Conservation (phyloP, 371 early-diverging fungal species). For the Dichotomocladium elegans region DNA sequence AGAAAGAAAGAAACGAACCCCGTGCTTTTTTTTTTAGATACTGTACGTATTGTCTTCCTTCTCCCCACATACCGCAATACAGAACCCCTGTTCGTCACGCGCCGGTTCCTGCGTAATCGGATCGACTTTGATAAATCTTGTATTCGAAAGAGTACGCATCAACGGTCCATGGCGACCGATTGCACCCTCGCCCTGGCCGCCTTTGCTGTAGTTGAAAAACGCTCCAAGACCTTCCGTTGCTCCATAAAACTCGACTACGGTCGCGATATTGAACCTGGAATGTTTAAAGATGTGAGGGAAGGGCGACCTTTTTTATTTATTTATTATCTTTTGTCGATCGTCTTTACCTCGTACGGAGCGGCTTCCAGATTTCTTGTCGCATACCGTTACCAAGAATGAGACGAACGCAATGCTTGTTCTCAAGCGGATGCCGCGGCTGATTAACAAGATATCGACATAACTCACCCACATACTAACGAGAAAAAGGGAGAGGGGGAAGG, state of each 20-base stretch:
- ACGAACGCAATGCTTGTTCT: constrained; percentile 44
- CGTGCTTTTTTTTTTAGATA: not conserved
- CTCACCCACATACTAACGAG: constrained; percentile 60
- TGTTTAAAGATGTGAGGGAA: too few relatives aligned
- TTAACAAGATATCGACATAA: constrained; percentile 63
- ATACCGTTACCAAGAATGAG: constrained; percentile 69
- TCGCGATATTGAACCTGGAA: constrained; percentile 36
- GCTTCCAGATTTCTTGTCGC: constrained; percentile 62
- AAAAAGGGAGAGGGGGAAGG: not conserved
- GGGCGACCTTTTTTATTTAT: too few relatives aligned
- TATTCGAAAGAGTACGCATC: constrained; percentile 9
- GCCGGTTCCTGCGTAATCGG: constrained; percentile 32
- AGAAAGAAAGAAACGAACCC: not conserved
- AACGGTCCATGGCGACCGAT: constrained; percentile 41
- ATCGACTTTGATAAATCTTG: constrained; percentile 28
- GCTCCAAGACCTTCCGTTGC: constrained; percentile 35
- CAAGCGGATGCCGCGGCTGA: constrained; percentile 41
- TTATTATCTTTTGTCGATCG: not conserved
- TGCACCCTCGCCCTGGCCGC: constrained; percentile 44
- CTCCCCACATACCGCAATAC: constrained; percentile 25
- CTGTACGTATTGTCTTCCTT: too few relatives aligned
- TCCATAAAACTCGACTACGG: constrained; percentile 54
- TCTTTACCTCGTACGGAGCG: constrained; percentile 28
- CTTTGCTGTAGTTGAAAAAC: constrained; percentile 47
- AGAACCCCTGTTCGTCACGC: constrained; percentile 33